Base-by-base conservation (phyloP, 768 basidiomycete genomes). In the Baorangia bicolor region DNA sequence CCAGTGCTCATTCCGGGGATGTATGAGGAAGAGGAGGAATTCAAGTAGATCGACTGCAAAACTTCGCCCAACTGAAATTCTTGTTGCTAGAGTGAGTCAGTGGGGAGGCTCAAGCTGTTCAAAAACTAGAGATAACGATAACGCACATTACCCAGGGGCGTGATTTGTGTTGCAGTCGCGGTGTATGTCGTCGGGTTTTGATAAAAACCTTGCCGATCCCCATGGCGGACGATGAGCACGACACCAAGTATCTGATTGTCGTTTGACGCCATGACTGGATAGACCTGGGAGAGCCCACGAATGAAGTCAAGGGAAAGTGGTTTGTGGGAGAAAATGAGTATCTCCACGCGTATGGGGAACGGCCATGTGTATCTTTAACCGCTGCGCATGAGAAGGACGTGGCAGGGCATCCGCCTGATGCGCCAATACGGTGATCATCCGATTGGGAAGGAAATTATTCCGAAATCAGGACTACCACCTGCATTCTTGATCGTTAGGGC, bases 131-230 rank as follows among this genome's bases (percentile, higher is more conserved):
- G 39, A 35, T 12, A n/a, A 68, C 74, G 39, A 35, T 12, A n/a
- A 68, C 74, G 45, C 67, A 87, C 86, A 64, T 81, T 84, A 49
- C 87, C 86, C 25, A 88, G 73, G n/a, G 87, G 81, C 5, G 87
- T 88, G 47, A 88, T 80, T n/a, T 74, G 66, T 2, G 87, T 87
- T 37, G 70, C 69, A 9, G 79, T 79, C 8, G 84, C 75, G 18
- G 78, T 76, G 64, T 88, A 87, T 2, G 81, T 80, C 3, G 68
- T 73, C 9, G 85, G 84, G 62, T 75, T 69, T 67, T 88, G 87
- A 67, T 86, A 88, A 63, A 88, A 88, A 0, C 84, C 85, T 69
- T 73, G 71, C 37, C 84, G 81, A 64, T 86, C 85, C 13, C 84
- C 84, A 59, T 86, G 85, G 51, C 85, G 78, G 33, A 77, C 65